phyloP scores from a whole-genome alignment of 305 asterid species.

The Plantago lanceolata region DNA sequence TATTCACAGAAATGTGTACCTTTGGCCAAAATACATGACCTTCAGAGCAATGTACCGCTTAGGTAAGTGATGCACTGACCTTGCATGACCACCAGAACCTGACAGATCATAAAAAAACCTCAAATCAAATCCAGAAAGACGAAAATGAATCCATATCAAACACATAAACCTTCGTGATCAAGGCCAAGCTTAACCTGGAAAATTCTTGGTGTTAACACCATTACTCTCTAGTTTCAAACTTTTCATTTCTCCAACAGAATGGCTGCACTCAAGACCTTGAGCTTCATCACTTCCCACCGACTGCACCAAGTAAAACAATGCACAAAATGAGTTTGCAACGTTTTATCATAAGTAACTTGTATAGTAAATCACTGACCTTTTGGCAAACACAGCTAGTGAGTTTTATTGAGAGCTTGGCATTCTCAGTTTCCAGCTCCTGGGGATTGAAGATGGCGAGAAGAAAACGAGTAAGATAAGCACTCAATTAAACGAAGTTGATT shows the following conservation, averaged over 20 bases:
- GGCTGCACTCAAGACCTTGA: conserved; percentile 24
- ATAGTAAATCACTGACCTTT: conserved; percentile 34
- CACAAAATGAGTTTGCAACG: too few relatives aligned
- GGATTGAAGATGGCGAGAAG: conserved; percentile 14
- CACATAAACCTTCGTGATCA: not conserved
- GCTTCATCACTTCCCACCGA: conserved; percentile 30
- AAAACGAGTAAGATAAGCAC: conserved; percentile 4
- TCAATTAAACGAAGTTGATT: not conserved
- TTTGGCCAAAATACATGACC: conserved; percentile 85
- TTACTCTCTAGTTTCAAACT: conserved; percentile 29
- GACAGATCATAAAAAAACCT: conserved; percentile 17
- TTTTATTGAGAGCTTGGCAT: conserved; percentile 43
- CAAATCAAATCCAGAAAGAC: conserved; percentile 12
- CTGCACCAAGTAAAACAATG: conserved; percentile 32
- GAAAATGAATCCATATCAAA: conserved; percentile 15
- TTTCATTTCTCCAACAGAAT: conserved; percentile 29
- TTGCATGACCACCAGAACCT: conserved; percentile 30
- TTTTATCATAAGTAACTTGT: too few relatives aligned
- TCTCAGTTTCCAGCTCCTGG: conserved; percentile 68
- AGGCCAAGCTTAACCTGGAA: conserved; percentile 39
- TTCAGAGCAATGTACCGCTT: conserved; percentile 76
- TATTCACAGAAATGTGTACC: conserved; percentile 39
- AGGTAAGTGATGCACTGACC: conserved; percentile 39
- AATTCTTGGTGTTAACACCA: conserved; percentile 30
- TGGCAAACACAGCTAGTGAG: conserved; percentile 62